phyloP scores from a whole-genome alignment of 441 rosid species.

The Gossypium lobatum region DNA sequence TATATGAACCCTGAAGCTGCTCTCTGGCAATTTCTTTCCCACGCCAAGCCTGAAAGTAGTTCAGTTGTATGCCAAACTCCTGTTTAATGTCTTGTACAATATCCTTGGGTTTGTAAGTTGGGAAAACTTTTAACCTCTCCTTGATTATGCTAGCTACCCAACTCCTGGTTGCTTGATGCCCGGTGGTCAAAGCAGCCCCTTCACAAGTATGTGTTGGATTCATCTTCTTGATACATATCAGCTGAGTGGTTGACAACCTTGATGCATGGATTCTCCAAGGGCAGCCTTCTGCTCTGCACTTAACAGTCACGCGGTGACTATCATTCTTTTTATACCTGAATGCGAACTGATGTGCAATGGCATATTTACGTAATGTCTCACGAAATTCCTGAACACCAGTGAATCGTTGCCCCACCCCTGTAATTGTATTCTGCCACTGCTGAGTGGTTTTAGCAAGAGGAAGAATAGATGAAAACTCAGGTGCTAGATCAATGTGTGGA shows the following conservation, averaged over 20 bases:
- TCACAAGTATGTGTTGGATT: constrained; percentile 81
- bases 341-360: constrained; percentile 89
- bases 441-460: constrained; percentile 61
- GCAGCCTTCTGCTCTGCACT: constrained; percentile 91
- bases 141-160: constrained; percentile 95
- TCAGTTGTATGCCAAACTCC: constrained; percentile 80
- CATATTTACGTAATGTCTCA: constrained; percentile 71
- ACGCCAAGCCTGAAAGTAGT: constrained; percentile 92
- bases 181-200: constrained; percentile 59
- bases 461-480: constrained; percentile 50
- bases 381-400: constrained; percentile 81
- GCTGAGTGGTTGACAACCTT: constrained; percentile 76
- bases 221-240: constrained; percentile 90
- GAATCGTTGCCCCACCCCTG: constrained; percentile 89
- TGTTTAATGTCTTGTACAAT: constrained; percentile 77
- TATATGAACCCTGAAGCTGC: constrained; percentile 90
- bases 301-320: constrained; percentile 87
- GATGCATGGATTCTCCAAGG: constrained; percentile 98
- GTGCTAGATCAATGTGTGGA: constrained; percentile 35
- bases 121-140: constrained; percentile 75
- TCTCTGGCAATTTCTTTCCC: constrained; percentile 94
- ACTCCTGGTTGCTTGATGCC: constrained; percentile 84
- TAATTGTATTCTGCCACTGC: constrained; percentile 85
- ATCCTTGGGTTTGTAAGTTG: constrained; percentile 89
- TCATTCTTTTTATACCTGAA: constrained; percentile 87